phyloP scores from a whole-genome alignment of 352 stramenopile genomes.

The Phytophthora citrophthora region DNA sequence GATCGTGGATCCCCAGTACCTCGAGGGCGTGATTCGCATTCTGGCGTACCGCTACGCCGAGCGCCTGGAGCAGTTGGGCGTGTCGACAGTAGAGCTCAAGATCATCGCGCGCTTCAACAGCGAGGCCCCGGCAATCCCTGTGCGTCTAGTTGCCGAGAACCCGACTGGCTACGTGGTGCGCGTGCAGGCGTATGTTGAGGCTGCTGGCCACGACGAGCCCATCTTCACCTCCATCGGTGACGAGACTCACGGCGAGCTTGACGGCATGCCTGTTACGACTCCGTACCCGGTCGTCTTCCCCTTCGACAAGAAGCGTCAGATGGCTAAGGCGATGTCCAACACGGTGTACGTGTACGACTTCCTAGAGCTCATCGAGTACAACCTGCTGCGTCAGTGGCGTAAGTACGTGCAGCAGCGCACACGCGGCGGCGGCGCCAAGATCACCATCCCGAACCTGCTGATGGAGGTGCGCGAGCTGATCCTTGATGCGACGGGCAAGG shows the following conservation, averaged over 20 bases:
- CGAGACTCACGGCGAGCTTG: constrained; percentile 91
- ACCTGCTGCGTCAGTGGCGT: constrained; percentile 95
- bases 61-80: constrained; percentile 91
- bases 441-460: constrained; percentile 90
- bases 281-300: constrained; percentile 97
- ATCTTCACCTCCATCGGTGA: constrained; percentile 93
- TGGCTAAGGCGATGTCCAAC: constrained; percentile 95
- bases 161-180: constrained; percentile 99
- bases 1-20: constrained; percentile 94
- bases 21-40: constrained; percentile 96
- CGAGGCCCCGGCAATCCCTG: constrained; percentile 94
- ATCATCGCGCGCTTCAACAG: constrained; percentile 94
- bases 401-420: constrained; percentile 85
- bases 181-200: constrained; percentile 99
- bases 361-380: constrained; percentile 97
- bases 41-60: constrained; percentile 88
- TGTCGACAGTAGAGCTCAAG: constrained; percentile 98
- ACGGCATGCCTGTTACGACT: constrained; percentile 94
- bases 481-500: constrained; percentile 81
- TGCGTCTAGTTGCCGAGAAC: constrained; percentile 97
- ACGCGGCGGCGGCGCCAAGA: constrained; percentile 61
- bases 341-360: constrained; percentile 99
- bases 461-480: constrained; percentile 96
- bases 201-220: constrained; percentile 75
- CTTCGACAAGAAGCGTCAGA: constrained; percentile 95